These are phyloP conservation scores for Rutstroemia sp. DNA, from an alignment of 2,329 filamentous ascomycete species.

Conservation along the genomic window DNA sequence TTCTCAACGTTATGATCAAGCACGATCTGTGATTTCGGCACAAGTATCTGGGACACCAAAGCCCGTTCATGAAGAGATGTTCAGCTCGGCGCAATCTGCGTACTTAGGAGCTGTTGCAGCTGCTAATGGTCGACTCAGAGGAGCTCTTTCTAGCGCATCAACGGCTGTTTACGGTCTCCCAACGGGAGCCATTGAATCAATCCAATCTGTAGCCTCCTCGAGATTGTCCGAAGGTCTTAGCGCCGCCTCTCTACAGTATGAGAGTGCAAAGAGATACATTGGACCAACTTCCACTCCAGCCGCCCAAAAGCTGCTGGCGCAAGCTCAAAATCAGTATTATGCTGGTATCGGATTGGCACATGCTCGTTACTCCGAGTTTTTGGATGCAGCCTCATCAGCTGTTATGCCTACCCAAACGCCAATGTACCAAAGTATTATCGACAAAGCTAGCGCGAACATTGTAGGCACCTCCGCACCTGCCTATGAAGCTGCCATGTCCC, in stretches of 20 bases:
- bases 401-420: conserved; percentile 55
- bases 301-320: conserved; percentile 49
- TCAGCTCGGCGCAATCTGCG: conserved; percentile 59
- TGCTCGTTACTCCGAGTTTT: conserved; percentile 68
- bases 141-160: conserved; percentile 37
- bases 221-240: conserved; percentile 63
- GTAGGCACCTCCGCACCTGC: conserved; percentile 19
- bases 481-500: conserved; percentile 20
- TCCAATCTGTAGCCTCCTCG: conserved; percentile 62
- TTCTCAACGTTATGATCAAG: conserved; percentile 60
- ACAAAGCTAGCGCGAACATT: conserved; percentile 17
- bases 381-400: conserved; percentile 63
- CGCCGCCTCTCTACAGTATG: conserved; percentile 64
- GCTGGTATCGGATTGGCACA: conserved; percentile 73
- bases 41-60: conserved; percentile 63
- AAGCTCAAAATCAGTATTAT: conserved; percentile 62
- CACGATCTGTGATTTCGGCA: conserved; percentile 58
- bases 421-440: conserved; percentile 29
- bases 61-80: conserved; percentile 61
- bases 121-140: conserved; percentile 44
- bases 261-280: conserved; percentile 58
- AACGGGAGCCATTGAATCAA: conserved; percentile 43
- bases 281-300: conserved; percentile 47
- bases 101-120: conserved; percentile 59
- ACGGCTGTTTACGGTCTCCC: conserved; percentile 44